Conservation (phyloP, 371 early-diverging fungal genomes). For the Umbelopsis sp. region DNA sequence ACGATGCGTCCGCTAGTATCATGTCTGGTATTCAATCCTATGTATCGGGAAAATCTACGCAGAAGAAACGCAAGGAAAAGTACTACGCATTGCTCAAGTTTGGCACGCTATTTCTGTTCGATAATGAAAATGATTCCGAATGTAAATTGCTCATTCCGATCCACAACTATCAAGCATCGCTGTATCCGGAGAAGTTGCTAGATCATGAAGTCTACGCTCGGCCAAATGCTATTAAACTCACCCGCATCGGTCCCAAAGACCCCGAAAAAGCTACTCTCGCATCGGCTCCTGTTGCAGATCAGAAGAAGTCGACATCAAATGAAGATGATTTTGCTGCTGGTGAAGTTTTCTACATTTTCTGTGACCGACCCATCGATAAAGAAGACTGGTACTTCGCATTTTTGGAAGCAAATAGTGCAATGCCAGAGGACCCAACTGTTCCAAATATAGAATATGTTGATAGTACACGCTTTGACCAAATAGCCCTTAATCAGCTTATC, state of each 20-base stretch:
- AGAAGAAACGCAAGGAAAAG: slow-evolving; percentile 47
- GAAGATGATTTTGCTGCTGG: neutral
- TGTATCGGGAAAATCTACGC: slow-evolving; percentile 18
- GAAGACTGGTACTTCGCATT: slow-evolving; percentile 88
- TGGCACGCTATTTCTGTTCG: slow-evolving; percentile 82
- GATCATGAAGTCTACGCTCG: slow-evolving; percentile 62
- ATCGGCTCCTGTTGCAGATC: neutral
- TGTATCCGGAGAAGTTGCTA: slow-evolving; percentile 58
- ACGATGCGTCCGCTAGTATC: slow-evolving; percentile 23
- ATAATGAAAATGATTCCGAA: slow-evolving; percentile 71
- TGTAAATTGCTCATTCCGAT: slow-evolving; percentile 77
- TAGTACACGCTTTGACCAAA: slow-evolving; percentile 51
- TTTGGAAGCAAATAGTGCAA: slow-evolving; percentile 42
- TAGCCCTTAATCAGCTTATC: slow-evolving; percentile 53
- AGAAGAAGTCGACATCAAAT: neutral
- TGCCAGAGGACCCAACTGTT: slow-evolving; percentile 19
- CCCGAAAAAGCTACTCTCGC: slow-evolving; percentile 11
- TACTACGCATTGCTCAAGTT: slow-evolving; percentile 79
- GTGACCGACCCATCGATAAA: slow-evolving; percentile 71
- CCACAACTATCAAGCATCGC: slow-evolving; percentile 65
- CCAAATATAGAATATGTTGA: slow-evolving; percentile 40
- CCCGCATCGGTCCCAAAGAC: slow-evolving; percentile 29
- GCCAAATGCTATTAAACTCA: slow-evolving; percentile 55
- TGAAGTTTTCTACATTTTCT: slow-evolving; percentile 49
- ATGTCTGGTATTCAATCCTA: slow-evolving; percentile 34